Conservation (phyloP, 805 yeast species). For the Jamesozyma jinghongensis region DNA sequence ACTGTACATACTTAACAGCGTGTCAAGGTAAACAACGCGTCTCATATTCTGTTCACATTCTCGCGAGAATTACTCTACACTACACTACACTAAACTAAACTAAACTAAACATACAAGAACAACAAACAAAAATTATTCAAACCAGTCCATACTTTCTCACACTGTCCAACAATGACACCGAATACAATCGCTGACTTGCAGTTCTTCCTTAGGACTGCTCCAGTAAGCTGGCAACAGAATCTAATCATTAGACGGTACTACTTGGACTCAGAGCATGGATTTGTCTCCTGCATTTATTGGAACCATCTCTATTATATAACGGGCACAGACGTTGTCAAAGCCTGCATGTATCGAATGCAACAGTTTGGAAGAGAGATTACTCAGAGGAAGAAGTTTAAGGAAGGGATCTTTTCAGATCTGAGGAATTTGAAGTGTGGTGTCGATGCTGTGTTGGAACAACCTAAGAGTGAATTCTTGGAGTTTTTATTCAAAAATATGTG, state of each 20-base stretch:
- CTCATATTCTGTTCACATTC: too few relatives aligned
- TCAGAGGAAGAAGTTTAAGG: constrained; percentile 92
- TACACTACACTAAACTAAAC: too few relatives aligned
- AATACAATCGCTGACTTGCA: constrained; percentile 68
- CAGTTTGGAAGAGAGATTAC: constrained; percentile 79
- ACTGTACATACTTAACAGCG: too few relatives aligned
- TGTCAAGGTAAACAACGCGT: too few relatives aligned
- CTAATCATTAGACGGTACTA: constrained; percentile 82
- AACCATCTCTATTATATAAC: constrained; percentile 82
- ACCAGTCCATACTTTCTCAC: too few relatives aligned
- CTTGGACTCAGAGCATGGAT: constrained; percentile 80
- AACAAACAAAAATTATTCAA: too few relatives aligned
- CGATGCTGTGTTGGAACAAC: constrained; percentile 81
- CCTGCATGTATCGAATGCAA: constrained; percentile 81
- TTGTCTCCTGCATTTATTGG: constrained; percentile 88
- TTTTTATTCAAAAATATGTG: constrained; percentile 82
- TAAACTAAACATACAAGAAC: too few relatives aligned
- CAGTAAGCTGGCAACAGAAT: constrained; percentile 86
- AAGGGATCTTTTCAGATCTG: constrained; percentile 87
- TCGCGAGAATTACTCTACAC: too few relatives aligned
- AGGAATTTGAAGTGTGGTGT: constrained; percentile 77
- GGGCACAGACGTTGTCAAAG: constrained; percentile 92
- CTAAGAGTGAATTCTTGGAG: constrained; percentile 74
- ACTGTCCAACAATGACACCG: too few relatives aligned
- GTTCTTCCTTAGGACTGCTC: constrained; percentile 86